Evolutionary conservation across 176 grass and related monocot species (phyloP).

Genomic region (Secale cereale): DNA sequence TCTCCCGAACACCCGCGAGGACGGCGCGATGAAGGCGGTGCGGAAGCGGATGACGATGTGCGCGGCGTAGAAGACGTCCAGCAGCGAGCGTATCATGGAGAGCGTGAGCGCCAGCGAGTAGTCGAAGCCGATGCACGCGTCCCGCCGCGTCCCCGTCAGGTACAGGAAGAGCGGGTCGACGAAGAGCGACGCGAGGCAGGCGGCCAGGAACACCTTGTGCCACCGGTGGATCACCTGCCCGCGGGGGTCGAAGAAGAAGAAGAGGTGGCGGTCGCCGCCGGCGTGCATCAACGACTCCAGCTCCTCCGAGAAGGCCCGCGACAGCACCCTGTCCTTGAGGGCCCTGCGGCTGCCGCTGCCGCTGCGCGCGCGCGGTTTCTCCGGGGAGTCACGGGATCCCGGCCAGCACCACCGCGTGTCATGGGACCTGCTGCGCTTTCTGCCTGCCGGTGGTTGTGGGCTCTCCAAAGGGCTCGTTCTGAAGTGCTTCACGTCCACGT

Average conservation of each 20-base stretch:
- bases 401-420: constrained; percentile 19
- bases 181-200: constrained; percentile 71
- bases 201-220: constrained; percentile 78
- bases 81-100: constrained; percentile 63
- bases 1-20: constrained; percentile 82
- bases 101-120: constrained; percentile 46
- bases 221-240: constrained; percentile 58
- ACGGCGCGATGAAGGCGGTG: constrained; percentile 91
- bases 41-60: constrained; percentile 77
- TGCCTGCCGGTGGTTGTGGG: neutral
- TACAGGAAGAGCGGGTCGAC: constrained; percentile 90
- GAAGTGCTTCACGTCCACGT: constrained; percentile 31
- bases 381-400: constrained; percentile 28
- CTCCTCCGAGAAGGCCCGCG: constrained; percentile 86
- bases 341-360: neutral
- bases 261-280: neutral
- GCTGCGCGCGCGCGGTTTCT: constrained; percentile 24
- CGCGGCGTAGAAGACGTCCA: constrained; percentile 67
- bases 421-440: constrained; percentile 16
- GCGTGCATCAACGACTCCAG: constrained; percentile 55
- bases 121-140: constrained; percentile 49
- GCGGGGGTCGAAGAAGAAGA: constrained; percentile 65
- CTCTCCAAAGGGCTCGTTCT: constrained; percentile 27
- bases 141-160: constrained; percentile 54
- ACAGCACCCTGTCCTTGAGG: constrained; percentile 41